These are phyloP conservation scores for Anisodus tanguticus DNA, from an alignment of 257 asterid genomes.

Conservation along the genomic window DNA sequence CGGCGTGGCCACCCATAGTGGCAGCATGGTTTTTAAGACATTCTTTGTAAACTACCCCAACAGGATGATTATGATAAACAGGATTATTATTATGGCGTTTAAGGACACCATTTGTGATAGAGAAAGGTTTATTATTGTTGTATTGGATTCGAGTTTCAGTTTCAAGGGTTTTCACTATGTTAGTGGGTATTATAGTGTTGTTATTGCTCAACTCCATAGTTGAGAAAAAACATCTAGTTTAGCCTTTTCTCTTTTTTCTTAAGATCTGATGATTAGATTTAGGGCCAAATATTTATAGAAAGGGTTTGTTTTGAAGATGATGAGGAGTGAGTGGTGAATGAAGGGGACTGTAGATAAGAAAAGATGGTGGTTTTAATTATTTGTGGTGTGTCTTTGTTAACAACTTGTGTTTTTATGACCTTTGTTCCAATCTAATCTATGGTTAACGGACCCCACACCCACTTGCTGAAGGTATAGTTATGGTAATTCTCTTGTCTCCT, in stretches of 20 bases:
- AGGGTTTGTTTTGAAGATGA: conserved; percentile 25
- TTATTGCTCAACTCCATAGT: conserved; percentile 58
- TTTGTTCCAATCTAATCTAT: conserved; percentile 45
- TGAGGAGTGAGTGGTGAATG: conserved; percentile 22
- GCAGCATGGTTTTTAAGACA: conserved; percentile 97
- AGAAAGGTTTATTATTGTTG: conserved; percentile 36
- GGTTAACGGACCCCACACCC: conserved; percentile 43
- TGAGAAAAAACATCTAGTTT: conserved; percentile 39
- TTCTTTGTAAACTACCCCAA: conserved; percentile 78
- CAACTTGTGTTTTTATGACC: conserved; percentile 52
- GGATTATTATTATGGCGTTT: conserved; percentile 62
- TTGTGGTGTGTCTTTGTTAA: conserved; percentile 68
- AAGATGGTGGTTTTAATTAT: conserved; percentile 36
- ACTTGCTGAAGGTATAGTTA: neutral
- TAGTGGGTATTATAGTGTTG: conserved; percentile 30
- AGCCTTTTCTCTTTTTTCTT: neutral
- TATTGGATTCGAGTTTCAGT: conserved; percentile 75
- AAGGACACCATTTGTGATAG: conserved; percentile 74
- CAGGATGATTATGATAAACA: conserved; percentile 38
- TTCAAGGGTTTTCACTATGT: conserved; percentile 64
- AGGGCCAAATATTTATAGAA: conserved; percentile 24
- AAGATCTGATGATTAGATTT: conserved; percentile 37
- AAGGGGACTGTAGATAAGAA: conserved; percentile 52
- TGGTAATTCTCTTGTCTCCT: too few relatives aligned
- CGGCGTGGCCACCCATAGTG: conserved; percentile 80